Evolutionary conservation across 164 flowering plant species (phyloP).

Genomic region (Pachysandra terminalis): DNA sequence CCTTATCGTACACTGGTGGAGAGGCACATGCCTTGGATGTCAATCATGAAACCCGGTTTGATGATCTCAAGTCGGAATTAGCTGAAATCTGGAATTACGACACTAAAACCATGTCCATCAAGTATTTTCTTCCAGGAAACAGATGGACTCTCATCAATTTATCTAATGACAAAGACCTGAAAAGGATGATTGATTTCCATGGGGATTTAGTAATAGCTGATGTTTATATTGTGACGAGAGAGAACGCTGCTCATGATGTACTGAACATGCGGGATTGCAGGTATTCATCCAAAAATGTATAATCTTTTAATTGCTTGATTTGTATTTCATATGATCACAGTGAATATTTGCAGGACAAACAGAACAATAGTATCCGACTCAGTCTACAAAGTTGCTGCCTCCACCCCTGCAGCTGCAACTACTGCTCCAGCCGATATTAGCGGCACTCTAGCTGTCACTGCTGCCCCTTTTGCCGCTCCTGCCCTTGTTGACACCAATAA

Average conservation of each 20-base stretch:
- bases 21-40: conserved; percentile 76
- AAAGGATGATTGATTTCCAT: conserved; percentile 68
- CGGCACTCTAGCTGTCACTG: background rate
- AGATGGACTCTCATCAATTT: conserved; percentile 56
- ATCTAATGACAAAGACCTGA: conserved; percentile 59
- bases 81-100: conserved; percentile 62
- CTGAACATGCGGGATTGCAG: conserved; percentile 28
- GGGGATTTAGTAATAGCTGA: conserved; percentile 56
- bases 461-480: background rate
- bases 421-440: background rate
- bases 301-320: background rate
- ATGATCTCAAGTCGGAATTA: conserved; percentile 58
- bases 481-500: background rate
- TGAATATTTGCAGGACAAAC: conserved; percentile 34
- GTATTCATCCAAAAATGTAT: conserved; percentile 26
- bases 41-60: conserved; percentile 42
- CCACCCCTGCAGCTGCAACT: conserved; percentile 15
- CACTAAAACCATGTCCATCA: conserved; percentile 39
- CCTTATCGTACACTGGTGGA: conserved; percentile 62
- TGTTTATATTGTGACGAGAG: conserved; percentile 47
- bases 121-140: conserved; percentile 80
- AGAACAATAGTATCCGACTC: conserved; percentile 42
- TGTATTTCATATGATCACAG: background rate
- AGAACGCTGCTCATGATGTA: conserved; percentile 34
- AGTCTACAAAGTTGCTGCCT: conserved; percentile 16